Conservation (phyloP, 495 filamentous ascomycete genomes). For the Parmelia sp. region DNA sequence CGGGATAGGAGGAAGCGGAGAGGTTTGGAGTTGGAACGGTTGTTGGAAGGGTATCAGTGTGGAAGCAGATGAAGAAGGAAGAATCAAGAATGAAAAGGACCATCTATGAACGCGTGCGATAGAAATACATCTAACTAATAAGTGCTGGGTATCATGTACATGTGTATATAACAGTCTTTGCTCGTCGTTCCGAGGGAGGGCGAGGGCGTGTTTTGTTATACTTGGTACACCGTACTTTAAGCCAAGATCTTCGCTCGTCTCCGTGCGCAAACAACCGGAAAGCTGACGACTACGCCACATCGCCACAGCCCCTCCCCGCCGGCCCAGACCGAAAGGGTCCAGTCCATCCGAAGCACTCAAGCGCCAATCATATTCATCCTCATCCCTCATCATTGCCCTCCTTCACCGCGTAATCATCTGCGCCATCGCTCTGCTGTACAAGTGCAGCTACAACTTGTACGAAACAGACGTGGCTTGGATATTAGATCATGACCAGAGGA, state of each 20-base stretch:
- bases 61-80: no score
- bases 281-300: constrained; percentile 7
- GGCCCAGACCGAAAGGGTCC: background rate
- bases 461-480: background rate
- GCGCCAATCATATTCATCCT: background rate
- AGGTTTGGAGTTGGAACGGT: background rate
- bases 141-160: background rate
- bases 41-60: background rate
- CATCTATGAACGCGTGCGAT: background rate
- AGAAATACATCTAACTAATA: background rate
- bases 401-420: background rate
- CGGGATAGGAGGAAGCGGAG: background rate
- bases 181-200: background rate
- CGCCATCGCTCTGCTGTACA: background rate
- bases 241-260: background rate
- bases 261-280: no score
- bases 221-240: no score
- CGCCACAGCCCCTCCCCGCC: background rate
- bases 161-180: background rate
- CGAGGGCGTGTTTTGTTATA: background rate
- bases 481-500: no score
- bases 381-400: background rate
- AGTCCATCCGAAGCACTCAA: background rate
- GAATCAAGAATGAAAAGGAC: background rate
- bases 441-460: background rate